A percentile compares a stretch with the other conserved stretches of the same genome.
These are phyloP conservation scores for Solanum hybrid DNA, from an alignment of 305 asterid genomes.

Conservation along the genomic window DNA sequence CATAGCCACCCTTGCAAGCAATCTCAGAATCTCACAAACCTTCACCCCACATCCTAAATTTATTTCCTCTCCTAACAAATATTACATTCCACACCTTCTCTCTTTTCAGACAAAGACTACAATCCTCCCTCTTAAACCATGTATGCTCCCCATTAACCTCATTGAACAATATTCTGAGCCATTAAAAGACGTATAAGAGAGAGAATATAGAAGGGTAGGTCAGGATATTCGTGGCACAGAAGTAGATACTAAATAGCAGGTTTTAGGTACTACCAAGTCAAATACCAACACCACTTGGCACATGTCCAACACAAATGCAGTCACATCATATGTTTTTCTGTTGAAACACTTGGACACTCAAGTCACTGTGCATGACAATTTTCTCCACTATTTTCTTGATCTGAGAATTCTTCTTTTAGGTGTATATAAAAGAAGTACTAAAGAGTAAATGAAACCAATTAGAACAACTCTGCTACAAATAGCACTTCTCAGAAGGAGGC, in stretches of 20 bases:
- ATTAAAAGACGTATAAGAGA: neutral
- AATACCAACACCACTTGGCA: neutral
- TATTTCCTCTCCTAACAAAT: neutral
- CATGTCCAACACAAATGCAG: neutral
- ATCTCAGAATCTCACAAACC: neutral
- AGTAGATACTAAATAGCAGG: neutral
- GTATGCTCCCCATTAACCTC: neutral
- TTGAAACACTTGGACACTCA: neutral
- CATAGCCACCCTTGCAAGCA: neutral
- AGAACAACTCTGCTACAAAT: neutral
- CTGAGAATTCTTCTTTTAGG: neutral
- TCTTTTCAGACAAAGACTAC: neutral
- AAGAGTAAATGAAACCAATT: neutral
- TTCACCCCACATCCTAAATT: neutral
- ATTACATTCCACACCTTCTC: neutral
- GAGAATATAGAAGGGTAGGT: neutral
- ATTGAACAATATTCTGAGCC: neutral
- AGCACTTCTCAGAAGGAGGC: neutral
- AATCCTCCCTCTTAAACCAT: neutral
- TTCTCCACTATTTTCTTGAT: neutral
- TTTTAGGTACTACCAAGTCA: neutral
- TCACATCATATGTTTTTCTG: neutral
- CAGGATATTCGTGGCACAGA: neutral
- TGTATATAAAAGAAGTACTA: neutral
- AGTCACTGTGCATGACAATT: neutral